Percentiles rank a stretch among this genome's conserved stretches.
Evolutionary conservation across 2,329 filamentous ascomycete genomes (phyloP).

Genomic region (Fusarium keratoplasticum): DNA sequence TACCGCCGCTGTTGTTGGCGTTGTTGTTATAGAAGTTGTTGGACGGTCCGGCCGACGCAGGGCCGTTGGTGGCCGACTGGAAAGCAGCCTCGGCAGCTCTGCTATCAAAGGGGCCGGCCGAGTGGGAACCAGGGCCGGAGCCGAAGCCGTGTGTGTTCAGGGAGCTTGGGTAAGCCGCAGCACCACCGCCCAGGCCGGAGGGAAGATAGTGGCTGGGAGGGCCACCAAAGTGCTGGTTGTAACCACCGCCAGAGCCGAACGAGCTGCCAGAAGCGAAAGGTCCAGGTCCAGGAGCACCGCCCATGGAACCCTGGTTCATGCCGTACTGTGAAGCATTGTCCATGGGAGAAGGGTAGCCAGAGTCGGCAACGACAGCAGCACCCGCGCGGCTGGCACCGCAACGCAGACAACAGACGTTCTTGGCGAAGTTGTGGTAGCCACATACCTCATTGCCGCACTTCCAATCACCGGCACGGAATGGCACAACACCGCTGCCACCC

Average conservation of each 20-base stretch:
- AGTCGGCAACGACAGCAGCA: slow-evolving; percentile 94
- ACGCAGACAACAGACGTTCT: slow-evolving; percentile 97
- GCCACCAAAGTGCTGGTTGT: slow-evolving; percentile 85
- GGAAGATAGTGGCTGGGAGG: slow-evolving; percentile 92
- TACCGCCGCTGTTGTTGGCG: slow-evolving; percentile 74
- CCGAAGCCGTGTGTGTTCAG: slow-evolving; percentile 83
- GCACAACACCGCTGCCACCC: slow-evolving; percentile 87
- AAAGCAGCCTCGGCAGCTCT: slow-evolving; percentile 95
- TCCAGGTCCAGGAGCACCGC: slow-evolving; percentile 81
- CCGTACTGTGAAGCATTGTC: slow-evolving; percentile 84
- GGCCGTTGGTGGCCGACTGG: slow-evolving; percentile 85
- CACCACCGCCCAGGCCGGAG: slow-evolving; percentile 80
- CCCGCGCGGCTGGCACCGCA: slow-evolving; percentile 95
- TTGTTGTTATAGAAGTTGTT: slow-evolving; percentile 63
- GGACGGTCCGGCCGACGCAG: slow-evolving; percentile 79
- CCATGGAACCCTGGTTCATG: slow-evolving; percentile 90
- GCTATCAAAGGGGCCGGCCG: slow-evolving; percentile 90
- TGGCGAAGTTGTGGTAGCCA: slow-evolving; percentile 99
- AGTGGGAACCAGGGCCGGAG: slow-evolving; percentile 81
- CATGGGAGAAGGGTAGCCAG: slow-evolving; percentile 91
- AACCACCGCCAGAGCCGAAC: slow-evolving; percentile 74
- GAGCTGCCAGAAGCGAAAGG: slow-evolving; percentile 78
- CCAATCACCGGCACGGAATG: slow-evolving; percentile 98
- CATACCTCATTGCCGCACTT: slow-evolving; percentile 98
- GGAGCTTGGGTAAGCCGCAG: slow-evolving; percentile 78